phyloP scores from a whole-genome alignment of 352 stramenopile species.

The Elongisporangium prolatum region DNA sequence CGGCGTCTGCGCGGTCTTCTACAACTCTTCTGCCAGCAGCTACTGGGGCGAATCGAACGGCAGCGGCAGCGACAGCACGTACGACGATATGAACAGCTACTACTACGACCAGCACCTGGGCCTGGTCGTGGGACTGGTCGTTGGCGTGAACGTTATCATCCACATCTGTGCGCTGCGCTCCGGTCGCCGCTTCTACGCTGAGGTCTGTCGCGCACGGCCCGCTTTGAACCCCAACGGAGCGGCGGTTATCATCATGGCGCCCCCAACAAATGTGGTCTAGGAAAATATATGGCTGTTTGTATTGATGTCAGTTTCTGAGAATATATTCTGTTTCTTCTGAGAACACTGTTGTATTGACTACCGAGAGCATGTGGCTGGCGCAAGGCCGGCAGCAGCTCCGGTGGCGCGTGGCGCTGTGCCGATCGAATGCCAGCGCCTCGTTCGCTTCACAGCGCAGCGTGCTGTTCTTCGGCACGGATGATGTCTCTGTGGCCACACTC shows the following conservation, averaged over 20 bases:
- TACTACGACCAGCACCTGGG: slow-evolving; percentile 35
- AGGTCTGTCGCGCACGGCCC: slow-evolving; percentile 19
- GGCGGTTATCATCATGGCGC: slow-evolving; percentile 11
- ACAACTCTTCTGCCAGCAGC: slow-evolving; percentile 8
- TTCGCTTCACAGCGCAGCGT: slow-evolving; percentile 20
- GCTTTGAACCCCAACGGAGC: background rate
- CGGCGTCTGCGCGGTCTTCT: slow-evolving; percentile 31
- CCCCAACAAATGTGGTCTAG: slow-evolving; percentile 5
- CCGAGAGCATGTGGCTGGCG: background rate
- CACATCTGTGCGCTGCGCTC: slow-evolving; percentile 49
- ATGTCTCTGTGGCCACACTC: slow-evolving; percentile 79
- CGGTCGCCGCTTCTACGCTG: slow-evolving; percentile 22
- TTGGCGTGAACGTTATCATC: slow-evolving; percentile 50
- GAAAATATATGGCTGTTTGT: slow-evolving; percentile 1
- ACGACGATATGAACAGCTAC: slow-evolving; percentile 14
- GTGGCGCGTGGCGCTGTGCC: background rate
- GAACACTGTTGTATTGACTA: no score
- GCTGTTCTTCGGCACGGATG: slow-evolving; percentile 84
- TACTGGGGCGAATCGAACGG: slow-evolving; percentile 2
- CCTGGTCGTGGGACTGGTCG: slow-evolving; percentile 45
- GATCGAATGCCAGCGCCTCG: background rate
- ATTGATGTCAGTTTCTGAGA: background rate
- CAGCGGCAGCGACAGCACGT: slow-evolving; percentile 9
- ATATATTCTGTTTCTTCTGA: no score
- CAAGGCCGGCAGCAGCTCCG: background rate